Conservation (phyloP, 305 asterid species). For the Solanum hybrid region DNA sequence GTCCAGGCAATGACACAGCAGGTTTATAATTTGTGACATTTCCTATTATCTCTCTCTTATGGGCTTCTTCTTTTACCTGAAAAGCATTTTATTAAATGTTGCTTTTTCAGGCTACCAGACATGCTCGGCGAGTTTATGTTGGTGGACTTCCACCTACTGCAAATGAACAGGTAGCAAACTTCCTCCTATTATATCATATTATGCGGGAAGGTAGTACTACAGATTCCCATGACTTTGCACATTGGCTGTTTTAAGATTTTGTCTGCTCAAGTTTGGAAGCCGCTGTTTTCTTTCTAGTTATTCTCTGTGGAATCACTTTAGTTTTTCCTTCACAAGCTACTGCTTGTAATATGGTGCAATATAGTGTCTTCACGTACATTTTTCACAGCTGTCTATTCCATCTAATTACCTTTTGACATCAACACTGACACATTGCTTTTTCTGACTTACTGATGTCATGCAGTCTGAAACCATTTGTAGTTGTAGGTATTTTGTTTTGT, state of each 20-base stretch:
- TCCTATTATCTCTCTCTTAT: background rate
- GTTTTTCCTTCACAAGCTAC: background rate
- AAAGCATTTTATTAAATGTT: constrained; percentile 8
- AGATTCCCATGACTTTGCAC: background rate
- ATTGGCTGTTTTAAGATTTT: background rate
- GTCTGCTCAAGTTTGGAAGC: background rate
- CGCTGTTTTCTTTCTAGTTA: background rate
- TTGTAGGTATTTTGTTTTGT: background rate
- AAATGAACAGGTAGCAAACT: constrained; percentile 64
- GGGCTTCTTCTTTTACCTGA: background rate
- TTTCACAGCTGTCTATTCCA: background rate
- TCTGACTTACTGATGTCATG: background rate
- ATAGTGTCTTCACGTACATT: background rate
- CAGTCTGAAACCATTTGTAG: background rate
- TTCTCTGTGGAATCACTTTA: background rate
- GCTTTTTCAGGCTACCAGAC: constrained; percentile 75
- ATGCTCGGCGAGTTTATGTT: constrained; percentile 95
- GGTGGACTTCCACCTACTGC: constrained; percentile 95
- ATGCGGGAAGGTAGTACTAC: background rate
- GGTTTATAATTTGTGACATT: constrained; percentile 33
- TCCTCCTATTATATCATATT: background rate
- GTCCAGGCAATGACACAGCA: constrained; percentile 99
- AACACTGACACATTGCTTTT: background rate
- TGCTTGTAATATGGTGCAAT: background rate
- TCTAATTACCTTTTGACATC: background rate